A percentile compares a stretch with the other conserved stretches of the same genome.
phyloP scores from a whole-genome alignment of 192 early-diverging fungal species.

The Pecoramyces ruminantium region DNA sequence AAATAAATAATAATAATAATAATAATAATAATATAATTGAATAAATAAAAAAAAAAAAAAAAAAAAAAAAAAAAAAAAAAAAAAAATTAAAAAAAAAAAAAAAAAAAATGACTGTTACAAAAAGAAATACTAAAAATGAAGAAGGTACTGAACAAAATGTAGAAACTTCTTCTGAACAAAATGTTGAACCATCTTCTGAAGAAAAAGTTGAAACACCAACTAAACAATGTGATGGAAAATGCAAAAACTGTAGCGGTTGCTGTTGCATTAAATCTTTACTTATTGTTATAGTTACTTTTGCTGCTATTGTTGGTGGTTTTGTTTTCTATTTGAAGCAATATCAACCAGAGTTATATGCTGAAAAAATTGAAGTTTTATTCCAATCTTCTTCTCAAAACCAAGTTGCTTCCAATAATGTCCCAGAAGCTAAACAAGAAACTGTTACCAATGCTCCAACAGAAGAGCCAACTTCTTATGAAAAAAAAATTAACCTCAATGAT shows the following conservation, averaged over 20 bases:
- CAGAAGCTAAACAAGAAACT: too few species aligned
- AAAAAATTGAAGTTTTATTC: neutral
- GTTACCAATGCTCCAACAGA: too few species aligned
- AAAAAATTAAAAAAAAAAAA: too few species aligned
- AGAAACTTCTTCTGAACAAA: neutral
- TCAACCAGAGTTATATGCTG: neutral
- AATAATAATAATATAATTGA: too few species aligned
- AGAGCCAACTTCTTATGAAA: too few species aligned
- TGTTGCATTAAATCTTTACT: neutral
- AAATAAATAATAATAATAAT: too few species aligned
- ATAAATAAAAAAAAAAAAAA: too few species aligned
- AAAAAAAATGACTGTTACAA: neutral
- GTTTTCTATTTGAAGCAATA: neutral
- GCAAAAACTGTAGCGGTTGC: neutral
- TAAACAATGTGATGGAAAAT: neutral
- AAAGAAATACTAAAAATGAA: neutral
- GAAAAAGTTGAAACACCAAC: neutral
- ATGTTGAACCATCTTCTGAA: neutral
- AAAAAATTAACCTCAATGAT: neutral
- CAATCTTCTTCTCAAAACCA: too few species aligned
- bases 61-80: too few species aligned
- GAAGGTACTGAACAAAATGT: neutral
- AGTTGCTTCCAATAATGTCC: too few species aligned
- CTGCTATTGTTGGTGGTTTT: neutral
- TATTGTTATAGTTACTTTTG: neutral